Evolutionary conservation across 768 basidiomycete species (phyloP).

Genomic region (Naganishia friedmannii): DNA sequence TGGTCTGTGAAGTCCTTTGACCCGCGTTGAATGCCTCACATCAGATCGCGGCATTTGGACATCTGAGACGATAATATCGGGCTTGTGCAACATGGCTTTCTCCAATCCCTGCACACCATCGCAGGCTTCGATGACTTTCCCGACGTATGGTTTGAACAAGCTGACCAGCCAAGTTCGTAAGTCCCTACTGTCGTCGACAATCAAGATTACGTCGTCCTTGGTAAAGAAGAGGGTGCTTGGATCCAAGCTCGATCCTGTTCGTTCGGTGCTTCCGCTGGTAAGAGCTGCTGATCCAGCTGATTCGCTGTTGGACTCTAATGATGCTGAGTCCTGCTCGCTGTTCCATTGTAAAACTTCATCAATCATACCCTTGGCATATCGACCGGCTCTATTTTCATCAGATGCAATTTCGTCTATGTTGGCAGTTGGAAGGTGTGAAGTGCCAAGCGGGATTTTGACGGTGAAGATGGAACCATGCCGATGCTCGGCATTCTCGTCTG

Average conservation of each 20-base stretch:
- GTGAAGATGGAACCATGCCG: constrained; percentile 47
- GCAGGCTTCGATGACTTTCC: constrained; percentile 47
- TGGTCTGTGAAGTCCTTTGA: no score
- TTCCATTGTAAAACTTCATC: constrained; percentile 54
- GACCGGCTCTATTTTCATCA: constrained; percentile 15
- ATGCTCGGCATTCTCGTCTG: constrained; percentile 43
- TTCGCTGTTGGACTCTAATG: constrained; percentile 36
- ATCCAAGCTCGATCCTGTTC: constrained; percentile 27
- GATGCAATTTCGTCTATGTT: constrained; percentile 31
- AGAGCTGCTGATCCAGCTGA: not conserved
- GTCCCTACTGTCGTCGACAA: constrained; percentile 51
- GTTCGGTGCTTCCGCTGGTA: constrained; percentile 5
- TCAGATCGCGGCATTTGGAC: constrained; percentile 48
- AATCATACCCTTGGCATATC: constrained; percentile 52
- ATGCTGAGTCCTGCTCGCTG: constrained; percentile 34
- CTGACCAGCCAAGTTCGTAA: constrained; percentile 51
- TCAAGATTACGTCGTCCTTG: constrained; percentile 48
- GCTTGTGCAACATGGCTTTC: constrained; percentile 33
- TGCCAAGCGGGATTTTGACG: constrained; percentile 45
- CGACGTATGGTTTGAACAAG: constrained; percentile 52
- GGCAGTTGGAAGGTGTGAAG: constrained; percentile 41
- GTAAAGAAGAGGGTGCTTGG: constrained; percentile 46
- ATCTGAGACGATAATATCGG: constrained; percentile 52
- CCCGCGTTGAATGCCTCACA: no score
- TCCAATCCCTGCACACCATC: constrained; percentile 49